Evolutionary conservation across 768 basidiomycete species (phyloP).

Genomic region (Dioszegia aurantiaca): DNA sequence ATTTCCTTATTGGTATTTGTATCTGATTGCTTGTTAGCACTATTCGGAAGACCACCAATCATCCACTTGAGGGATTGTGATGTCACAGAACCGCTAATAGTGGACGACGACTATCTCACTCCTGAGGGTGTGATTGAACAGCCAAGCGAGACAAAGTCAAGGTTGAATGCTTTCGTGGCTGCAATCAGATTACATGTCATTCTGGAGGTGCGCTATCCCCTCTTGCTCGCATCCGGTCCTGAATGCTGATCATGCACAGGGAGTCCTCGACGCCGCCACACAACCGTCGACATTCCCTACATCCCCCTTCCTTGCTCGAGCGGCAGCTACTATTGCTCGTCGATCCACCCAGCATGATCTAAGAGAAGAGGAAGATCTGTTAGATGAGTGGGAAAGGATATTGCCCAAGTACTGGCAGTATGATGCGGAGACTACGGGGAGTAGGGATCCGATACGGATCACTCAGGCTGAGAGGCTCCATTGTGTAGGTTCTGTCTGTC

Average conservation of each 20-base stretch:
- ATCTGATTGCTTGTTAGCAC: conserved; percentile 24
- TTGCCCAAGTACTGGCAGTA: conserved; percentile 78
- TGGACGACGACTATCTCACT: conserved; percentile 87
- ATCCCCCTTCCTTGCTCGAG: conserved; percentile 74
- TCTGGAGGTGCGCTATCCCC: conserved; percentile 58
- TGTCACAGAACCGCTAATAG: conserved; percentile 75
- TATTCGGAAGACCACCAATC: conserved; percentile 81
- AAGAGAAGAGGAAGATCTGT: conserved; percentile 69
- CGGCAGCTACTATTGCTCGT: conserved; percentile 66
- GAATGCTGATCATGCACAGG: conserved; percentile 37
- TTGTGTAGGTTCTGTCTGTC: conserved; percentile 54
- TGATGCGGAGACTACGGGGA: conserved; percentile 72
- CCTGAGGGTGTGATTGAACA: conserved; percentile 64
- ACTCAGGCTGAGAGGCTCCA: conserved; percentile 84
- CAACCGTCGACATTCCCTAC: conserved; percentile 66
- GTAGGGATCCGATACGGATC: conserved; percentile 80
- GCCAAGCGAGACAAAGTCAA: conserved; percentile 68
- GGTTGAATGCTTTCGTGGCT: conserved; percentile 76
- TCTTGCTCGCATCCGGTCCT: neutral
- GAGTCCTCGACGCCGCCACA: conserved; percentile 68
- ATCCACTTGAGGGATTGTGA: conserved; percentile 85
- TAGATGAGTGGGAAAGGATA: conserved; percentile 73
- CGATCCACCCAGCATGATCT: conserved; percentile 47
- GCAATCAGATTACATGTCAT: conserved; percentile 78
- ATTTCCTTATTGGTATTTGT: neutral